Percentiles rank a stretch among this genome's conserved stretches.
Conservation (phyloP, 208 protist genomes). For the Acanthamoeba comandoni region DNA sequence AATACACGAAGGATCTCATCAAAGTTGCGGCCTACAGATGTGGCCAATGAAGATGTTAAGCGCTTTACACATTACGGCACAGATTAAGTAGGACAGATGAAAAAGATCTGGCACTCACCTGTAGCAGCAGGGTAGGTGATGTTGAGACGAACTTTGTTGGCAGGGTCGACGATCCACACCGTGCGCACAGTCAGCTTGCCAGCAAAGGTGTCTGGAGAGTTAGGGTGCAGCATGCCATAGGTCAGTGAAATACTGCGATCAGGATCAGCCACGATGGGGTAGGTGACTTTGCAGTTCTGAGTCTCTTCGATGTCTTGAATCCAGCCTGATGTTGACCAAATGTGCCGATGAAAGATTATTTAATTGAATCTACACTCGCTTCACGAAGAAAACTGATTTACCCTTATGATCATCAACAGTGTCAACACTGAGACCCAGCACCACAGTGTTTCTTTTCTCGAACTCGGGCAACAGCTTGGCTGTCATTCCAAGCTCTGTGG, state of each 20-base stretch:
- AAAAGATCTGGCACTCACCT: neutral
- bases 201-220: slow-evolving; percentile 57
- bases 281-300: slow-evolving; percentile 75
- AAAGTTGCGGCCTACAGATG: slow-evolving; percentile 72
- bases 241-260: slow-evolving; percentile 75
- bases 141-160: slow-evolving; percentile 84
- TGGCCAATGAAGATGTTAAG: too few relatives aligned
- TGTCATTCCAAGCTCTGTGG: slow-evolving; percentile 84
- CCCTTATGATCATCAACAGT: slow-evolving; percentile 76
- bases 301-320: slow-evolving; percentile 79
- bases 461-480: slow-evolving; percentile 83
- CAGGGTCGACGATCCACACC: slow-evolving; percentile 84
- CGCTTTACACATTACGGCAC: too few relatives aligned
- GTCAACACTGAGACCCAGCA: slow-evolving; percentile 82
- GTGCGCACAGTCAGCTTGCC: slow-evolving; percentile 82
- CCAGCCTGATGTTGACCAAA: too few relatives aligned
- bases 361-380: too few relatives aligned
- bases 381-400: too few relatives aligned
- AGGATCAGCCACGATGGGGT: slow-evolving; percentile 86
- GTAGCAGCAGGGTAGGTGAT: slow-evolving; percentile 84
- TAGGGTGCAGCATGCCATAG: slow-evolving; percentile 86
- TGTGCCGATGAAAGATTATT: too few relatives aligned
- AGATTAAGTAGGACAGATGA: too few relatives aligned
- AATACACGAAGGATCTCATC: slow-evolving; percentile 86
- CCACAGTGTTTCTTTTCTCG: slow-evolving; percentile 78